Evolutionary conservation across 2,329 filamentous ascomycete genomes (phyloP).

Genomic region (Pyricularia sp.): DNA sequence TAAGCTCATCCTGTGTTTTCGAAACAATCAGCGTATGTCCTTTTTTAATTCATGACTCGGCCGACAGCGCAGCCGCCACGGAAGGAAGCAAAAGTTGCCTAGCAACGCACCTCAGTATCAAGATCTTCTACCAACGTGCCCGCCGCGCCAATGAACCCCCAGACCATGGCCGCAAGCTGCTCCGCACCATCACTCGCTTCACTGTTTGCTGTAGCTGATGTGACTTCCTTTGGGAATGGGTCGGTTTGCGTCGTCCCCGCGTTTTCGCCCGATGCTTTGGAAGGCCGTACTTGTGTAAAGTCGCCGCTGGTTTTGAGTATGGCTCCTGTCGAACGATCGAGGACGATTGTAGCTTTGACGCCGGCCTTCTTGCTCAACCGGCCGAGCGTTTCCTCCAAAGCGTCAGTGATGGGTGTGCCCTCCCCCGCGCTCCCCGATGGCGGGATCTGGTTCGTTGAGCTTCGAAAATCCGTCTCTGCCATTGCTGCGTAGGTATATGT

Average conservation of each 20-base stretch:
- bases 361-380: slow-evolving; percentile 69
- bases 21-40: neutral
- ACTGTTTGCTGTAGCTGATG: slow-evolving; percentile 21
- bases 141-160: slow-evolving; percentile 63
- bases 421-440: neutral
- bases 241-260: slow-evolving; percentile 22
- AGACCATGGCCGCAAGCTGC: slow-evolving; percentile 67
- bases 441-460: slow-evolving; percentile 5
- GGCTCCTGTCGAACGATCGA: slow-evolving; percentile 62
- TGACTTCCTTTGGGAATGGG: neutral
- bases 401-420: slow-evolving; percentile 36
- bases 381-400: slow-evolving; percentile 54
- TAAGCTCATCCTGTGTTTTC: slow-evolving; percentile 57
- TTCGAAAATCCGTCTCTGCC: slow-evolving; percentile 1
- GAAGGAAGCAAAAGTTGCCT: neutral
- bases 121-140: slow-evolving; percentile 62
- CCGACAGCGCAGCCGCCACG: neutral
- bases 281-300: slow-evolving; percentile 46
- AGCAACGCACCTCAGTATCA: slow-evolving; percentile 51
- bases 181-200: slow-evolving; percentile 41
- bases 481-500: neutral
- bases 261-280: slow-evolving; percentile 11
- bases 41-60: neutral
- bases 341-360: slow-evolving; percentile 67
- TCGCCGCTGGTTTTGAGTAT: slow-evolving; percentile 70